Base-by-base conservation (phyloP, 1,139 yeast species). In the Scheffersomyces titani region DNA sequence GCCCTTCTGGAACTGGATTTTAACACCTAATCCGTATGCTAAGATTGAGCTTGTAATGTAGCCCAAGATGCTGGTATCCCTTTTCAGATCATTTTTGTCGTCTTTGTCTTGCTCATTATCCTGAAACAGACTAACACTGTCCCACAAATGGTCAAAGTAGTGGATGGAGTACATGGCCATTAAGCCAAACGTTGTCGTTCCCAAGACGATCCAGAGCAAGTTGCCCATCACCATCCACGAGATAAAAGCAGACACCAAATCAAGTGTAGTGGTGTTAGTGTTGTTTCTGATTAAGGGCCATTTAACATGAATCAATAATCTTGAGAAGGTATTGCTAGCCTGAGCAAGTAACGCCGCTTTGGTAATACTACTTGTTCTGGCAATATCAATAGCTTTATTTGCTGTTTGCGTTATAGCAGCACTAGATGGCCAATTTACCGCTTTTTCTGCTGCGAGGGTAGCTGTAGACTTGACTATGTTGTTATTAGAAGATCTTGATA, bases 131-230 rank as follows among this genome's bases (percentile, higher is more conserved):
- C 57, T 47, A 4, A 74, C 47, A n/a, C 61, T 63, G 24, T 65
- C 65, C 64, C 70, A 64, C n/a, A 75, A 57, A 51, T 70, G 70
- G 54, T 77, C 81, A 56, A 74, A 71, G 21, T 78, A 72, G 57
- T 78, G 75, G n/a, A 84, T 66, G 0, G 83, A 78, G 61, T 84
- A 80, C 70, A 86, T 73, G 6, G 82, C 65, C 40, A 81, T 75
- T 44, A 88, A 78, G 1, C 85, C 85, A 65, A 86, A 86, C 0
- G 90, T 86, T 1, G 90, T 86, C 1, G 90, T 86, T 2, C 90
- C 89, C 51, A 86, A 67, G 0, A 85, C 69, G n/a, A 86, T 69
- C 90, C 90, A 86, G 20, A 84, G 64, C 5, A 83, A 66, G 62
- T 83, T 82, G 3, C 86, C 86, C 78, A 83, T 74, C 16, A 84